A percentile compares a stretch with the other conserved stretches of the same genome.
phyloP scores from a whole-genome alignment of 441 rosid species.

The Populus hybrid region DNA sequence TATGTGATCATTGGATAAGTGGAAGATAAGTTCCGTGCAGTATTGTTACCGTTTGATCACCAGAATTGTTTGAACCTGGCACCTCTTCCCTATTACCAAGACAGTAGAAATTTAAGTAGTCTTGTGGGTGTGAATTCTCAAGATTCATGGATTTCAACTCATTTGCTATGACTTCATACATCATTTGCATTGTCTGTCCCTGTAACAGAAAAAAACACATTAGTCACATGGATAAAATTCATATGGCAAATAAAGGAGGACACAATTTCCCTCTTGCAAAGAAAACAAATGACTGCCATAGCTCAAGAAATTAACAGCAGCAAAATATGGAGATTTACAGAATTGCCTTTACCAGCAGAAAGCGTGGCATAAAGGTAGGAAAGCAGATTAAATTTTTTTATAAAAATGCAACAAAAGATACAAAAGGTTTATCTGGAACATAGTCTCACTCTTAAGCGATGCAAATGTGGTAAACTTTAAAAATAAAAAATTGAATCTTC shows the following conservation, averaged over 20 bases:
- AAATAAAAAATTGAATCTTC: too few relatives aligned
- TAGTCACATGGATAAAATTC: not conserved
- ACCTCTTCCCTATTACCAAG: constrained; percentile 69
- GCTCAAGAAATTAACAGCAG: not conserved
- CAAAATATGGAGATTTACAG: not conserved
- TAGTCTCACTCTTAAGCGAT: not conserved
- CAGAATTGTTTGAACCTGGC: constrained; percentile 21
- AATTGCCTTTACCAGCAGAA: not conserved
- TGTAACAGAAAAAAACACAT: constrained; percentile 25
- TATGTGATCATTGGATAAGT: not conserved
- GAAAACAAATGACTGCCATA: not conserved
- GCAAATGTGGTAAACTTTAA: not conserved
- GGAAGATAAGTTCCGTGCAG: not conserved
- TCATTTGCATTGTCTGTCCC: constrained; percentile 85
- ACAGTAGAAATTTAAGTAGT: constrained; percentile 81
- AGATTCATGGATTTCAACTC: constrained; percentile 50
- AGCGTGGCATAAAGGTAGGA: not conserved
- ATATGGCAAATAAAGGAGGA: not conserved
- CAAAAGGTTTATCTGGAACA: not conserved
- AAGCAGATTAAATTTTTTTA: not conserved
- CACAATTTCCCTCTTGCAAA: not conserved
- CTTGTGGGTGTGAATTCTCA: constrained; percentile 55
- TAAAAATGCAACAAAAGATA: not conserved
- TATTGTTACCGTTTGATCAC: constrained; percentile 41
- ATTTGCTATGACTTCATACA: constrained; percentile 66